Conservation (phyloP, 441 rosid species). For the Mallotus japonicus region DNA sequence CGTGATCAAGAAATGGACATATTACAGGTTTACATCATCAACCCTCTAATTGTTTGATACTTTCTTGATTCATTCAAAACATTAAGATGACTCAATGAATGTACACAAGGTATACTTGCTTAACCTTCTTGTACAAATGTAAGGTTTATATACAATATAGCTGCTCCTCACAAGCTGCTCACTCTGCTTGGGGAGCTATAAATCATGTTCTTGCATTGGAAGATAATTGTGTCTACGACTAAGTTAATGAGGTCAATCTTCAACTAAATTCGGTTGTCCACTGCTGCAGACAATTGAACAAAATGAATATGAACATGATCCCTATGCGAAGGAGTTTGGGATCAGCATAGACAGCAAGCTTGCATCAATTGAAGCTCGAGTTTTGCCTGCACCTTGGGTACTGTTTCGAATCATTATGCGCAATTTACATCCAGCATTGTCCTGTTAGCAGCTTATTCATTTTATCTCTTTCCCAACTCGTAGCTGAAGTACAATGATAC, state of each 20-base stretch:
- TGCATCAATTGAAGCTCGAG: conserved; percentile 41
- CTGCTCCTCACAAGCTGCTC: not conserved
- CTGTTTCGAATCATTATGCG: not conserved
- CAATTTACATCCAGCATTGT: not conserved
- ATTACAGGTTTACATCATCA: conserved; percentile 33
- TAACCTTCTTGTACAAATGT: too few species aligned
- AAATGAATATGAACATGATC: conserved; percentile 36
- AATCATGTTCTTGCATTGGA: not conserved
- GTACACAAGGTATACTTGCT: not conserved
- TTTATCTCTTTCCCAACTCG: not conserved
- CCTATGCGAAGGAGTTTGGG: conserved; percentile 41
- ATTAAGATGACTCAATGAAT: not conserved
- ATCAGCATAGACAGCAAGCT: conserved; percentile 35
- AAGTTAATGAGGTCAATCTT: not conserved
- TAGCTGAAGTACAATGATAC: conserved; percentile 42
- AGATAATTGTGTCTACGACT: not conserved
- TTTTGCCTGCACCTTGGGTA: conserved; percentile 54
- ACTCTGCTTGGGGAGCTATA: not conserved
- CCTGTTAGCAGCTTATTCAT: conserved; percentile 3
- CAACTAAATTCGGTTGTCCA: too few species aligned
- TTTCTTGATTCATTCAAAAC: not conserved
- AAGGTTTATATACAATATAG: too few species aligned
- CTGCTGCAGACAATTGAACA: conserved; percentile 35
- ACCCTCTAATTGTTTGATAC: not conserved
- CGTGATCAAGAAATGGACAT: conserved; percentile 39